Evolutionary conservation across 2,329 filamentous ascomycete genomes (phyloP), one percentile per base, ranked within the genome.

Genomic region (Escovopsis weberi): DNA sequence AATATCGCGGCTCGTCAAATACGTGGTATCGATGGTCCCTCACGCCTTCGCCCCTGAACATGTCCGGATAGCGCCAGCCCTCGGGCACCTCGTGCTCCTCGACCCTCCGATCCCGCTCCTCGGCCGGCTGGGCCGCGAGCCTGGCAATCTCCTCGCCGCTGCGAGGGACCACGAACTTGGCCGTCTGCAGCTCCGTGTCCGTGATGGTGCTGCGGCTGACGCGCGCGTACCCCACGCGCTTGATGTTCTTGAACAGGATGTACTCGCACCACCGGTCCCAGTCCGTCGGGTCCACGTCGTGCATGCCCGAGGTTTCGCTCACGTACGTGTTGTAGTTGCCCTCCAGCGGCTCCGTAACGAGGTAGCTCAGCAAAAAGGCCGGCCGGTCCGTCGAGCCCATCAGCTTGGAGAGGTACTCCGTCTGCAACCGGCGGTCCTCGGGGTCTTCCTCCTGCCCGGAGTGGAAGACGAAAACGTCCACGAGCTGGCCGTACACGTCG

Each of bases 221-320:
- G 42, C 91, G 72, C 4, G 91, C 91, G 59, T 98, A 98, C 1
- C 86, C 89, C 0, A 83, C 81, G 47, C 89, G 75, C 62, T 80
- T 81, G 48, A 98, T 65, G 11, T 80, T 80, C 69, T 95, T 95
- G 71, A 86, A 98, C 26, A 98, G 67, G 50, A 98, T 95, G 62
- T 98, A 98, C 67, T 98, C 89, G 67, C 91, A 98, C 91, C 91
- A 98, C 43, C 91, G 72, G 61, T 98, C 91, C 87, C 87, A 94
- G 59, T 98, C 91, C 3, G 71, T 80, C 0, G 80, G 75, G 56
- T 98, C 91, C 40, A 98, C 91, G 56, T 98, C 91, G 55, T 85
- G 80, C 91, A 98, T 98, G 9, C 87, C 85, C 45, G 84, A 94
- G 45, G 68, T 68, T 42, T 86, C 74, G 44, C 85, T 85, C 23